These are phyloP conservation scores for Cercis canadensis DNA, from an alignment of 306 rosid species.

Conservation along the genomic window DNA sequence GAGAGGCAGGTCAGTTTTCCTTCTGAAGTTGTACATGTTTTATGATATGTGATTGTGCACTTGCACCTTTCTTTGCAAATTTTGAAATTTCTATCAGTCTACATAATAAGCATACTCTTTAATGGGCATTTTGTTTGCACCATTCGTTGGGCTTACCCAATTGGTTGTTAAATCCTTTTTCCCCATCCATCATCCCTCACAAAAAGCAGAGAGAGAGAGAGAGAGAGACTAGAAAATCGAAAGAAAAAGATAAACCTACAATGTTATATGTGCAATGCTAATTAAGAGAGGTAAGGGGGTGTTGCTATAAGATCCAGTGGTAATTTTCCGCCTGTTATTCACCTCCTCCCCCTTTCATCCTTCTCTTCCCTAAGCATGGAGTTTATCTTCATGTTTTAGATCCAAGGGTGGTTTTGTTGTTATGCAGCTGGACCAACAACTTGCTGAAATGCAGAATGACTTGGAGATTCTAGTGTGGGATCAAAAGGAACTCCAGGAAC, in stretches of 20 bases:
- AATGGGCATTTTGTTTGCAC: slow-evolving; percentile 1
- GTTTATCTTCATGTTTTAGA: slow-evolving; percentile 1
- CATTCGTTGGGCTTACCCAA: neutral
- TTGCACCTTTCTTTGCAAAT: neutral
- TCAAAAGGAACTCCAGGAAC: slow-evolving; percentile 57
- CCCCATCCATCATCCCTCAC: too few relatives aligned
- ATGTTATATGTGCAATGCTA: too few relatives aligned
- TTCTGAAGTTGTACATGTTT: neutral
- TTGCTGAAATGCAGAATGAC: slow-evolving; percentile 56
- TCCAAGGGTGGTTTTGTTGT: slow-evolving; percentile 20
- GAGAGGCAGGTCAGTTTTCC: slow-evolving; percentile 68
- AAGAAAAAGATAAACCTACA: too few relatives aligned
- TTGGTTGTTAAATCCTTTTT: too few relatives aligned
- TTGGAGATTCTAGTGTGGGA: slow-evolving; percentile 63
- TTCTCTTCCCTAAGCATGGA: neutral
- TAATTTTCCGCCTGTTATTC: neutral
- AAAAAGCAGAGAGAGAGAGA: too few relatives aligned
- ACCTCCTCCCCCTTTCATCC: neutral
- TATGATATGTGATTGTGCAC: neutral
- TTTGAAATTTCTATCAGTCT: neutral
- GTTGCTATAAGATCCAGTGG: neutral
- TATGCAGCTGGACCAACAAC: slow-evolving; percentile 63
- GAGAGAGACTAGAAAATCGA: too few relatives aligned
- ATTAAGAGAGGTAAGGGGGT: neutral
- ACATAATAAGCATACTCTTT: neutral